A percentile compares a stretch with the other conserved stretches of the same genome.
Evolutionary conservation across 129 eudicot species (phyloP).

Genomic region (Flaveria ramosissima): DNA sequence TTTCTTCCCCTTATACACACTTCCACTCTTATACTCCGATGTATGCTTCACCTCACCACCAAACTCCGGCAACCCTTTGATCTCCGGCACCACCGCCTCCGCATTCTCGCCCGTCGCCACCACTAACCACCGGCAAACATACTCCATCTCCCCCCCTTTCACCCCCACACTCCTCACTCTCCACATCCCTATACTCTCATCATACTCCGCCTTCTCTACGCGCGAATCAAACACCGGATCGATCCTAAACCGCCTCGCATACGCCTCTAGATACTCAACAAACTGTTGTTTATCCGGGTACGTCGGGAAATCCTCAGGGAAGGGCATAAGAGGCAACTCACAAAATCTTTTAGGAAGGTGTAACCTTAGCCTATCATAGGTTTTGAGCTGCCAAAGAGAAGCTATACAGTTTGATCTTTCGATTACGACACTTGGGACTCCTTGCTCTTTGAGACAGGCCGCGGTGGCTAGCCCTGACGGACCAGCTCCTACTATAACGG

Average conservation of each 20-base stretch:
- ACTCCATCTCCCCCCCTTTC: constrained; percentile 53
- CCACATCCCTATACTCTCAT: constrained; percentile 63
- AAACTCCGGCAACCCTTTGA: constrained; percentile 72
- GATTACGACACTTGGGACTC: constrained; percentile 58
- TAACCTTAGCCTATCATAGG: constrained; percentile 77
- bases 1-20: constrained; percentile 60
- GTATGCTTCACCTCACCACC: constrained; percentile 72
- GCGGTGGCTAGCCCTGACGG: constrained; percentile 82
- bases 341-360: constrained; percentile 91
- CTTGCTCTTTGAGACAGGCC: constrained; percentile 61
- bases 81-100: constrained; percentile 77
- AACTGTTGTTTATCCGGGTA: constrained; percentile 85
- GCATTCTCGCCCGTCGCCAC: constrained; percentile 99
- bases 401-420: constrained; percentile 85
- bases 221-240: constrained; percentile 62
- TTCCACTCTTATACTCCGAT: constrained; percentile 76
- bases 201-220: constrained; percentile 69
- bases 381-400: constrained; percentile 86
- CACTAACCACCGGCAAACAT: constrained; percentile 81
- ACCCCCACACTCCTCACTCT: constrained; percentile 51
- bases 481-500: constrained; percentile 84
- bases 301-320: constrained; percentile 67
- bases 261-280: constrained; percentile 57
- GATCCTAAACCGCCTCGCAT: constrained; percentile 59
- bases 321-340: constrained; percentile 84